Base-by-base conservation (phyloP, 805 yeast genomes). In the Wickerhamiella allomyrinae region DNA sequence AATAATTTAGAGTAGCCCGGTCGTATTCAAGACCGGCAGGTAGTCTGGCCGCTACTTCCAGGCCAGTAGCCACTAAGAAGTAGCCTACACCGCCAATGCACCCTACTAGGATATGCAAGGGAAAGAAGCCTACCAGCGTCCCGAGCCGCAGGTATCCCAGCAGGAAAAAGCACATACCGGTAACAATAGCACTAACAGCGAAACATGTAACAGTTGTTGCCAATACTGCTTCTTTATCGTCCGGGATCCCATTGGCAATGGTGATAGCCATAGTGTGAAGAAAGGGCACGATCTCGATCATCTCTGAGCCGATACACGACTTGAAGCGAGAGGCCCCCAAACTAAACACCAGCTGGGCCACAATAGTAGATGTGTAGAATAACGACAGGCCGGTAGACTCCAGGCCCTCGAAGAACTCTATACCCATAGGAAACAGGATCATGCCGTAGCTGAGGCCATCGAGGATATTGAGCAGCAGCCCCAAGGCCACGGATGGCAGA, bases 51-150 rank as follows among this genome's bases (percentile, higher is more conserved):
- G 84, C 72, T 1, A 91, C 95, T 55, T 89, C 96, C 22, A 91
- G 62, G 1, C 95, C 98, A 0, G 98, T 91, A 1, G 83, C 78
- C 2, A 86, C 66, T 39, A 91, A 66, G 60, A 91, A 91, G 62
- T 83, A 87, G 7, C 98, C 98, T 39, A 91, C 98, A 55, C 98
- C 98, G 31, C 98, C 98, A 52, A 91, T 87, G 58, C 97, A 91
- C 1, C 98, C 98, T 29, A 91, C 91, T 22, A 91, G 68, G 43
- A 91, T 89, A 60, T 91, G 98, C 47, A 96, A 69, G 1, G 98
- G 98, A 68, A 91, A 91, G 57, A 86, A 91, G 0, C 94, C 95
- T 17, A 89, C 95, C 19, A 91, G 63, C 24, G 83, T 73, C 6
- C 98, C 98, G 29, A 91, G 63, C 45, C 69, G 73, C 54, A 83